Evolutionary conservation across 352 stramenopile genomes (phyloP).

Genomic region (Phytopythium oedochilum): DNA sequence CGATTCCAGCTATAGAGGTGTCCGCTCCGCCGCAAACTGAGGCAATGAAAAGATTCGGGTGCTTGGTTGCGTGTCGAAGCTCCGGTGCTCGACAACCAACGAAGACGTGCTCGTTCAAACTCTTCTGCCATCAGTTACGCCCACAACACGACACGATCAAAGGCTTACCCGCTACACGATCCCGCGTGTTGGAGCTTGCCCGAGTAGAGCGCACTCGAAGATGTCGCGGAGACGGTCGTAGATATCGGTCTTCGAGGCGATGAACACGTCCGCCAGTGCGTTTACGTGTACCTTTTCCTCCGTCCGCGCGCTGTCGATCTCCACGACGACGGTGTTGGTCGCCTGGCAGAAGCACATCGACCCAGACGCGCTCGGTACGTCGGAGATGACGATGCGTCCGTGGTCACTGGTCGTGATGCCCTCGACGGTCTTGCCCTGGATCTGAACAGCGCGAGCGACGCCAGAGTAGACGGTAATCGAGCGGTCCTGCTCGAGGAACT

Average conservation of each 20-base stretch:
- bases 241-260: neutral
- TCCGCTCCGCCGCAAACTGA: too few species aligned
- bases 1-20: too few species aligned
- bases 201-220: neutral
- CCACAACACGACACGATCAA: too few species aligned
- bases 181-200: neutral
- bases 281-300: neutral
- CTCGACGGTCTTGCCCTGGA: neutral
- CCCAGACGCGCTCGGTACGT: neutral
- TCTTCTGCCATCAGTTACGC: too few species aligned
- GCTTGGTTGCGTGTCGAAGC: too few species aligned
- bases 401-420: neutral
- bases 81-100: too few species aligned
- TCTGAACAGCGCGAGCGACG: neutral
- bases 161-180: neutral
- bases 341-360: neutral
- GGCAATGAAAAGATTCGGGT: too few species aligned
- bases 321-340: neutral
- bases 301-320: neutral
- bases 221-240: neutral
- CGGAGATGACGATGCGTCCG: constrained; percentile 1
- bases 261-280: neutral
- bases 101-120: too few species aligned
- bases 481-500: constrained; percentile 3
- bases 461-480: constrained; percentile 1